A percentile compares a stretch with the other conserved stretches of the same genome.
Conservation (phyloP, 768 basidiomycete species). For the Neoboletus magnificus region DNA sequence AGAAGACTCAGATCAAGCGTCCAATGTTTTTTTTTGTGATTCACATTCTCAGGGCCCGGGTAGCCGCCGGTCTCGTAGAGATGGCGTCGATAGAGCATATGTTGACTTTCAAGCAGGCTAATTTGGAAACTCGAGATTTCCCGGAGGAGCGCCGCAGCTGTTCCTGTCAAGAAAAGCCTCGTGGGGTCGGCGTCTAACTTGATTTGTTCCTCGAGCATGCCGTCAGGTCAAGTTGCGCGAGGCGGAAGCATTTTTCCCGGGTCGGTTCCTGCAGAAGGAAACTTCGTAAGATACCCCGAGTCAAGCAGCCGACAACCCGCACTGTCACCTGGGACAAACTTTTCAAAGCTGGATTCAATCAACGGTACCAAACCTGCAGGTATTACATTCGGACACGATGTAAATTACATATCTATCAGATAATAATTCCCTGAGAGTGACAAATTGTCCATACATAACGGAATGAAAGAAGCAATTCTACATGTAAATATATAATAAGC, state of each 20-base stretch:
- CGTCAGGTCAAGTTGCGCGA: conserved; percentile 1
- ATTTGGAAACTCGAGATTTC: not conserved
- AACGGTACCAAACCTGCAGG: not conserved
- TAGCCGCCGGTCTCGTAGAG: not conserved
- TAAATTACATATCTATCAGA: conserved; percentile 32
- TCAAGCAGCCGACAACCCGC: not conserved
- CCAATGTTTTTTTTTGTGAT: not conserved
- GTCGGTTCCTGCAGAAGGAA: not conserved
- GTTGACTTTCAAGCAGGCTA: not conserved
- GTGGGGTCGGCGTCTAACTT: not conserved
- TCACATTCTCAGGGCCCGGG: conserved; percentile 18
- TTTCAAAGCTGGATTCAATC: not conserved
- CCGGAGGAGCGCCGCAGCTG: not conserved
- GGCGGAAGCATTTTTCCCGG: not conserved
- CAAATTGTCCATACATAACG: conserved; percentile 28
- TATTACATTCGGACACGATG: conserved; percentile 16
- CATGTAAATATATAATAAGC: conserved; percentile 14
- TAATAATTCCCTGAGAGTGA: conserved; percentile 18
- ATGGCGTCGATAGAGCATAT: not conserved
- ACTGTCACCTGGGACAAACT: not conserved
- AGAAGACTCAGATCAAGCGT: not conserved
- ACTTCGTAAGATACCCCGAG: not conserved
- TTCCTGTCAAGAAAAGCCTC: not conserved
- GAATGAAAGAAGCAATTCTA: conserved; percentile 14
- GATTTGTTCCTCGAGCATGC: conserved; percentile 1